phyloP scores from a whole-genome alignment of 331 rosid species.

The Saraca asoca region DNA sequence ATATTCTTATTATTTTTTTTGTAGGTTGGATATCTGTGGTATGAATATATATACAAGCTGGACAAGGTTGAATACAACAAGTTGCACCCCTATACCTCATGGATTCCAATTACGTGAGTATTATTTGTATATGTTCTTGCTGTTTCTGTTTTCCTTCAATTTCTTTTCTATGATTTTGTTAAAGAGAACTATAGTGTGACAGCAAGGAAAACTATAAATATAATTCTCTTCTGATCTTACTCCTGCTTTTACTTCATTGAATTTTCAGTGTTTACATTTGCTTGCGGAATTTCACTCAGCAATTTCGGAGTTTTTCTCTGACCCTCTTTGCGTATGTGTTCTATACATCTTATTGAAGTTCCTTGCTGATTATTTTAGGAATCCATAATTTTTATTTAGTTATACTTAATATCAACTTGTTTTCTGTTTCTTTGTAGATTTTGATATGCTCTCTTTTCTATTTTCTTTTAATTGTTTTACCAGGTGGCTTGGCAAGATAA shows the following conservation, averaged over 20 bases:
- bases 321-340: conserved; percentile 88
- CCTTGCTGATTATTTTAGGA: conserved; percentile 2
- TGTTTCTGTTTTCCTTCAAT: conserved; percentile 9
- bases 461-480: conserved; percentile 23
- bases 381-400: conserved; percentile 1
- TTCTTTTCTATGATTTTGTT: conserved; percentile 14
- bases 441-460: conserved; percentile 20
- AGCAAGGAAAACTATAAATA: too few species aligned
- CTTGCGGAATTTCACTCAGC: conserved; percentile 90
- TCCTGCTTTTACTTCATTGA: conserved; percentile 21
- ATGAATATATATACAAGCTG: conserved; percentile 90
- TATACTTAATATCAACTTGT: conserved; percentile 16
- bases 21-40: conserved; percentile 96
- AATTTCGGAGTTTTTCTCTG: conserved; percentile 74
- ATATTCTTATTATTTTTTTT: conserved; percentile 31
- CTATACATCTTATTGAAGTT: conserved; percentile 22
- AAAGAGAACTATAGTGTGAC: conserved; percentile 2
- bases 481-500: conserved; percentile 99
- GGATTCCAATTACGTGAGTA: conserved; percentile 98
- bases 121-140: conserved; percentile 10
- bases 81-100: conserved; percentile 94
- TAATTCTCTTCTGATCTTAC: conserved; percentile 7
- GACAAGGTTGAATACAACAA: conserved; percentile 93
- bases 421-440: not conserved
- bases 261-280: conserved; percentile 84